A percentile compares a stretch with the other conserved stretches of the same genome.
phyloP scores from a whole-genome alignment of 352 stramenopile genomes.

The Phytophthora quininea region DNA sequence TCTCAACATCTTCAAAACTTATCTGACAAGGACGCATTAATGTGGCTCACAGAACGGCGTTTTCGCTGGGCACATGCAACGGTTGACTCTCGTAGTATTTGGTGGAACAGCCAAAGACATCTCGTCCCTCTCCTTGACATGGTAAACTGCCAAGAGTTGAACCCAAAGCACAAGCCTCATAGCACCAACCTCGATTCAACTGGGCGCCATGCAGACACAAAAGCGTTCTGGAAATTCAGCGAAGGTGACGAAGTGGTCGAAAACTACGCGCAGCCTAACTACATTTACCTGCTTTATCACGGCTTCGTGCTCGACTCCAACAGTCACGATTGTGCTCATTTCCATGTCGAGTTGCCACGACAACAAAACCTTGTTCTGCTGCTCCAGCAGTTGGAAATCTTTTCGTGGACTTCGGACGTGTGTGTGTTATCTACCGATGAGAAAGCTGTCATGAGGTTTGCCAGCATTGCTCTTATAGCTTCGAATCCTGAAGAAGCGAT shows the following conservation, averaged over 20 bases:
- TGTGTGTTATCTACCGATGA: slow-evolving; percentile 29
- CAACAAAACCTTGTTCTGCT: slow-evolving; percentile 26
- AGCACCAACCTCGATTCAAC: slow-evolving; percentile 42
- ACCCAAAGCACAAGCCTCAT: slow-evolving; percentile 54
- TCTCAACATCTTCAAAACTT: slow-evolving; percentile 10
- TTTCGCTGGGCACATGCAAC: slow-evolving; percentile 89
- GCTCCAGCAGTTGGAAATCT: slow-evolving; percentile 29
- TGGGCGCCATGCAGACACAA: slow-evolving; percentile 64
- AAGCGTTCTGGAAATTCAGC: slow-evolving; percentile 68
- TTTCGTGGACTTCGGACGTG: slow-evolving; percentile 46
- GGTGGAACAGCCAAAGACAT: slow-evolving; percentile 90
- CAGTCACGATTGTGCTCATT: slow-evolving; percentile 85
- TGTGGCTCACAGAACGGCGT: slow-evolving; percentile 60
- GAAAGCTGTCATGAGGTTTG: slow-evolving; percentile 21
- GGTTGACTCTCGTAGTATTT: slow-evolving; percentile 93
- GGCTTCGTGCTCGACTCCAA: slow-evolving; percentile 88
- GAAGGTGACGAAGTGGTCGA: slow-evolving; percentile 87
- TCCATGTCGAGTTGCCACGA: slow-evolving; percentile 46
- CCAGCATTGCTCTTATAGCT: slow-evolving; percentile 33
- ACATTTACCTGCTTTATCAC: slow-evolving; percentile 94
- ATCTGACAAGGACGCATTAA: background rate
- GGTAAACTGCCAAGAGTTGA: slow-evolving; percentile 90
- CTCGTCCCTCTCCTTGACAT: slow-evolving; percentile 95
- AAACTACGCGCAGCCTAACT: slow-evolving; percentile 94
- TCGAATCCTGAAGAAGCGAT: slow-evolving; percentile 21